Percentiles rank a stretch among this genome's conserved stretches.
Evolutionary conservation across 768 basidiomycete genomes (phyloP).

Genomic region (Boletus subcaerulescens): DNA sequence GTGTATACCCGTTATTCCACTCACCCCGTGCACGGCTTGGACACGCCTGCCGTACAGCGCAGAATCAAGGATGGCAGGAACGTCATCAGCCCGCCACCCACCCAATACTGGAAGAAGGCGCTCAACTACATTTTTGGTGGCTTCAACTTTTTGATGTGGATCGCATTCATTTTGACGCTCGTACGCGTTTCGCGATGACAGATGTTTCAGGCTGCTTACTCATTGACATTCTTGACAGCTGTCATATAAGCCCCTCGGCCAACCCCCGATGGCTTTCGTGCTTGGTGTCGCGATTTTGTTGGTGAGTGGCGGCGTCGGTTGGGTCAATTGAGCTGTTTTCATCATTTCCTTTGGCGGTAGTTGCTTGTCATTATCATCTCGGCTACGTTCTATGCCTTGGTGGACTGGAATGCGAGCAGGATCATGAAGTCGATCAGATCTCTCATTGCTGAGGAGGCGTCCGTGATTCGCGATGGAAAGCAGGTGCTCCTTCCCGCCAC

Average conservation of each 20-base stretch:
- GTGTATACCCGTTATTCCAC: constrained; percentile 45
- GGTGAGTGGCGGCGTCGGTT: constrained; percentile 29
- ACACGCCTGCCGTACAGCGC: constrained; percentile 38
- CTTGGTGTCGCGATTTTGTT: constrained; percentile 48
- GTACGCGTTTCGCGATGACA: constrained; percentile 21
- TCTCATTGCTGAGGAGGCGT: constrained; percentile 56
- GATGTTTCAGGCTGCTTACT: neutral
- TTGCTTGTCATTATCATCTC: constrained; percentile 40
- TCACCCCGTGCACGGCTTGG: constrained; percentile 43
- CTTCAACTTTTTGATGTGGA: constrained; percentile 54
- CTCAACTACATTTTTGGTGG: constrained; percentile 54
- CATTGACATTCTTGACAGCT: constrained; percentile 33
- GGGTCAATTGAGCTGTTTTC: constrained; percentile 4
- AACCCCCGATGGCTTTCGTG: constrained; percentile 40
- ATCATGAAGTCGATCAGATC: constrained; percentile 55
- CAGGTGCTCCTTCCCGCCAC: constrained; percentile 46
- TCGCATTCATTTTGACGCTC: constrained; percentile 45
- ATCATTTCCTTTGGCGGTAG: constrained; percentile 16
- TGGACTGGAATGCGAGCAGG: constrained; percentile 46
- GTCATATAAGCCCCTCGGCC: constrained; percentile 49
- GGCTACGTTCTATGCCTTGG: constrained; percentile 45
- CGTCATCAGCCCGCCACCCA: constrained; percentile 44
- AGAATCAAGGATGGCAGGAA: constrained; percentile 40
- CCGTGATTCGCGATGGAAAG: constrained; percentile 48
- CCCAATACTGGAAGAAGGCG: constrained; percentile 47